Base-by-base conservation (phyloP, 169 alveolate genomes). In the Plasmodium knowlesi region DNA sequence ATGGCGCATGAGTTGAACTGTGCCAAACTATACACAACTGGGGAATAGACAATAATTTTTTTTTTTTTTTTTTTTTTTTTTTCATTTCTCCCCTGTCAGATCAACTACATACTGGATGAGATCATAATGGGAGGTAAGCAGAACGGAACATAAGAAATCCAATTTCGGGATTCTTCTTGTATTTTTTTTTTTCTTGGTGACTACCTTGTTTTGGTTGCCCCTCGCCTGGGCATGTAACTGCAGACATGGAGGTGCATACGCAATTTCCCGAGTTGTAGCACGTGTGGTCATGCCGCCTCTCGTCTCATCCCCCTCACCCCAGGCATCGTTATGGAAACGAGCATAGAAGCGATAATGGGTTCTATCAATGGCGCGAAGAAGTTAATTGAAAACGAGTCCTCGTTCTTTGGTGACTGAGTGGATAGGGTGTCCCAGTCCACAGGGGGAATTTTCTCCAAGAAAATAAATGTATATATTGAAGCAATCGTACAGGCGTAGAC, bases 41-140 rank as follows among this genome's bases (percentile, higher is more conserved):
- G 32, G 43, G 92, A 1, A 28, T 67, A 67, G 19, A 25, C 16
- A n/a, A 41, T 30, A 8, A 30, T 14, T n/a, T 39, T 39, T 41
- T 81, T 46, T 70, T 82, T 34, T 25, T 32, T 32, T 3, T 70
- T n/a, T 50, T 73, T 81, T 37, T 82, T 43, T 14, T 30, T 28
- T 28, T 10, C 37, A 67, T 92, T 37, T 74, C 50, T 5, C 39
- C 70, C 14, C 37, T n/a, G n/a, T 8, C 82, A 97, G 98, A 96
- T 96, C 67, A 96, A 98, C 76, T 96, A 97, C 92, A 96, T 98
- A 53, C 95, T 98, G 72, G 99, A 98, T 83, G 99, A 98, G 84
- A 92, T 98, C 37, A 91, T 98, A 9, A 94, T 97, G 84, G 99
- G 98, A 53, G 99, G 99, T 83, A 95, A 84, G 96, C n/a, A 74